phyloP scores from a whole-genome alignment of 2,329 filamentous ascomycete genomes.

The Fusarium phyllophilum region DNA sequence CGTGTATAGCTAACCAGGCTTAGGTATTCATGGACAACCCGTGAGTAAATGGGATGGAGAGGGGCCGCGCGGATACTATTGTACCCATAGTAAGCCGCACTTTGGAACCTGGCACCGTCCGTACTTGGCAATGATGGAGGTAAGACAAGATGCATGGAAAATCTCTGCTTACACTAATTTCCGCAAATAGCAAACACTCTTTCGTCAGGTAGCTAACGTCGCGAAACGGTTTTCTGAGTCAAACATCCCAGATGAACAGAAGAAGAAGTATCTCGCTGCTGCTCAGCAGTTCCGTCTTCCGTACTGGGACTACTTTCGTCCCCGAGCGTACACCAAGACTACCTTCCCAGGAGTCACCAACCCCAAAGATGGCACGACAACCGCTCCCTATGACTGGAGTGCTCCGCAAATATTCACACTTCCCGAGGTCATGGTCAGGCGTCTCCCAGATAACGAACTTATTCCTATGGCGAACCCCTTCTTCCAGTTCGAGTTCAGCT shows the following conservation, averaged over 20 bases:
- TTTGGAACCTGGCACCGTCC: not conserved
- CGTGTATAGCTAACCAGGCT: fast-evolving
- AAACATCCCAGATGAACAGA: not conserved
- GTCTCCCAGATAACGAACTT: not conserved
- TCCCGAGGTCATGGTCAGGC: not conserved
- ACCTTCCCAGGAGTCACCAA: not conserved
- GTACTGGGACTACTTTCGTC: not conserved
- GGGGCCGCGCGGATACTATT: fast-evolving
- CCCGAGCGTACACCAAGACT: fast-evolving
- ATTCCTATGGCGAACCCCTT: fast-evolving
- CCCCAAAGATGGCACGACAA: not conserved
- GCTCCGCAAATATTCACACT: not conserved
- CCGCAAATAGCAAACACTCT: fast-evolving
- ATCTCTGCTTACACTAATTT: not conserved
- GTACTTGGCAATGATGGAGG: not conserved
- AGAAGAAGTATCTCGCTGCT: not conserved
- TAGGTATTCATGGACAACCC: not conserved
- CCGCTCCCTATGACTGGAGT: fast-evolving
- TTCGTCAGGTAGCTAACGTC: not conserved
- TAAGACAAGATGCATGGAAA: not conserved
- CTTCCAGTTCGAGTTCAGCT: fast-evolving
- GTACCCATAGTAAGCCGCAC: fast-evolving
- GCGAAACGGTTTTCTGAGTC: fast-evolving
- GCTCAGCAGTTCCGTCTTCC: fast-evolving
- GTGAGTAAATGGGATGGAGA: fast-evolving